Base-by-base conservation (phyloP, 129 eudicot genomes). In the Arctium lappa region DNA sequence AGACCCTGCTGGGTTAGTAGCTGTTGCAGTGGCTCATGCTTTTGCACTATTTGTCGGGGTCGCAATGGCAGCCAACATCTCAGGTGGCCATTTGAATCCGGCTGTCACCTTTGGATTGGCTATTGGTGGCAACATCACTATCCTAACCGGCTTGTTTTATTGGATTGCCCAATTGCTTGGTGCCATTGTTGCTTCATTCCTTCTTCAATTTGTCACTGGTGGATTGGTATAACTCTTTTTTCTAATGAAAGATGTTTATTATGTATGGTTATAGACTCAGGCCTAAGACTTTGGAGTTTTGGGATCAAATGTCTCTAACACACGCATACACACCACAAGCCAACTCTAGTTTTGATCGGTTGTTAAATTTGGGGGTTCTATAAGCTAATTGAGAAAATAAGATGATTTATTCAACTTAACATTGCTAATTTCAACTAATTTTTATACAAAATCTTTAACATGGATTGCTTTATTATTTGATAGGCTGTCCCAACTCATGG, bases 21-120 rank as follows among this genome's bases (percentile, higher is more conserved):
- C 94, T 38, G 44, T 91, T 7, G 94, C 94, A 3, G 69, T 91
- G 5, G 94, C 94, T 53, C 92, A 91, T 81, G 94, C 94, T 36
- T 81, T 91, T 83, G 94, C 92, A 18, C 74, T 91, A 63, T 91
- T 88, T 75, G 94, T 91, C n/a, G 94, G 91, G 16, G 94, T 91
- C 30, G 62, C 92, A 15, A 88, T 91, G 63, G 94, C 94, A 18
- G 94, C 94, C 85, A 91, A 88, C 79, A 62, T 88, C 80, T 91
- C 94, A 1, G 94, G 94, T 34, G 94, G 94, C 34, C 94, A 91
- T 66, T 83, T 91, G 84, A 91, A 90, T 40, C 94, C 91, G 12
- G 93, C 93, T 73, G 93, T 90, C 80, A 90, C 93, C 13, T 86
- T 90, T 39, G 94, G 94, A 80, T 82, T 90, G 89, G 94, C 94